A percentile compares a stretch with the other conserved stretches of the same genome.
Conservation (phyloP, 2,329 filamentous ascomycete genomes). For the Aspergillus japonicus region DNA sequence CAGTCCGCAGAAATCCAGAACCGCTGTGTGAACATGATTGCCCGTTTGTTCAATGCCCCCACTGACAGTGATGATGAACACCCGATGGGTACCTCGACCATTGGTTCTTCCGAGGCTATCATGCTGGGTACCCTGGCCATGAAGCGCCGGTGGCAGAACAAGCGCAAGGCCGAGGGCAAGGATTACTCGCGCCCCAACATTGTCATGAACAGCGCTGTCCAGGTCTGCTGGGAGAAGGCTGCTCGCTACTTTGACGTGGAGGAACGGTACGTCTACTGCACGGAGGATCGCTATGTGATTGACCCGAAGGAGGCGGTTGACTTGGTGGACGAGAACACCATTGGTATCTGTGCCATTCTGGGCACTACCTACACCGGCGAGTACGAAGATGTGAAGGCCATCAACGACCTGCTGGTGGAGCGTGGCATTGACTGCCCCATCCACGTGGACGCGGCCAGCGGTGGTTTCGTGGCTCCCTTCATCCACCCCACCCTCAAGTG, state of each 20-base stretch:
- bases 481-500: constrained; percentile 79
- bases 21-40: constrained; percentile 89
- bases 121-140: constrained; percentile 67
- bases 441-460: constrained; percentile 89
- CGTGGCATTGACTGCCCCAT: constrained; percentile 77
- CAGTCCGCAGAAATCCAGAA: constrained; percentile 84
- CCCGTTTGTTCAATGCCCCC: constrained; percentile 81
- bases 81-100: constrained; percentile 80
- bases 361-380: constrained; percentile 94
- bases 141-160: constrained; percentile 93
- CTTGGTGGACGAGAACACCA: constrained; percentile 68
- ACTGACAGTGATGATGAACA: constrained; percentile 54
- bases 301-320: constrained; percentile 62
- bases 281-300: constrained; percentile 60
- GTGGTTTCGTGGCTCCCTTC: constrained; percentile 91
- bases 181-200: constrained; percentile 80
- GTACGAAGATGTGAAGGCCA: constrained; percentile 88
- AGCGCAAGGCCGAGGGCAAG: constrained; percentile 78
- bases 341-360: constrained; percentile 88
- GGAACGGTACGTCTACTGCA: constrained; percentile 73
- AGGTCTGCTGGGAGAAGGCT: constrained; percentile 96
- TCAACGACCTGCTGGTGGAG: constrained; percentile 82
- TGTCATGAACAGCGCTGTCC: constrained; percentile 92
- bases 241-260: constrained; percentile 89
- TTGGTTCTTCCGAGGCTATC: constrained; percentile 77